phyloP scores from a whole-genome alignment of 768 basidiomycete species.

The Boletus coccyginus region DNA sequence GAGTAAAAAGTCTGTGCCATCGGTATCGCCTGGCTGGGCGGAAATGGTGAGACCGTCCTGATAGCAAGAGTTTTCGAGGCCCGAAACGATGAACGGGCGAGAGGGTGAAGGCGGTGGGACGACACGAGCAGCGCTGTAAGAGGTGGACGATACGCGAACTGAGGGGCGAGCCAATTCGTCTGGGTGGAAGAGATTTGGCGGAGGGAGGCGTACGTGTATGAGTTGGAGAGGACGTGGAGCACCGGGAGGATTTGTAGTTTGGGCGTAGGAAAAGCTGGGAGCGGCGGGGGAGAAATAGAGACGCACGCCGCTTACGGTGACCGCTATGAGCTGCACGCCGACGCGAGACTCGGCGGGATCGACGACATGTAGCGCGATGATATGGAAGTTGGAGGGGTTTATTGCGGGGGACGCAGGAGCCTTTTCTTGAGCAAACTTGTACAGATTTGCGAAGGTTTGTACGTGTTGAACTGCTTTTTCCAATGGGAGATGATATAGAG shows the following conservation, averaged over 20 bases:
- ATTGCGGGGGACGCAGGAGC: conserved; percentile 74
- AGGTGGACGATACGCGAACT: conserved; percentile 38
- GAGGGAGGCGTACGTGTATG: conserved; percentile 77
- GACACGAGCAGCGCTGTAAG: conserved; percentile 49
- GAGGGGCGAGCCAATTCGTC: conserved; percentile 60
- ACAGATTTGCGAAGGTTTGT: conserved; percentile 73
- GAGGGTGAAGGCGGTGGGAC: conserved; percentile 42
- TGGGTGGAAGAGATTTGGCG: conserved; percentile 71
- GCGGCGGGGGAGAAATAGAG: conserved; percentile 73
- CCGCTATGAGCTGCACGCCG: conserved; percentile 72
- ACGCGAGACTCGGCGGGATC: conserved; percentile 63
- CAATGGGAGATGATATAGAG: conserved; percentile 59
- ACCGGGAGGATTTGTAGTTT: conserved; percentile 28
- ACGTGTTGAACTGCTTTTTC: conserved; percentile 68
- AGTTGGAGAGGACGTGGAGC: conserved; percentile 53
- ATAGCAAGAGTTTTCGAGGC: conserved; percentile 63
- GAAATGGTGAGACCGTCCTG: conserved; percentile 64
- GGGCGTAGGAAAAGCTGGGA: conserved; percentile 47
- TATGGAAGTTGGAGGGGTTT: conserved; percentile 64
- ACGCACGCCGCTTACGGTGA: conserved; percentile 80
- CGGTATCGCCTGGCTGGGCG: conserved; percentile 72
- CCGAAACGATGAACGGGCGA: conserved; percentile 57
- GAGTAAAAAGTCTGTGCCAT: conserved; percentile 70
- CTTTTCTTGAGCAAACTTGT: conserved; percentile 77
- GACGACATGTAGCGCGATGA: conserved; percentile 69